These are phyloP conservation scores for Monosporascus sp. DNA, from an alignment of 2,329 filamentous ascomycete species.

Conservation along the genomic window DNA sequence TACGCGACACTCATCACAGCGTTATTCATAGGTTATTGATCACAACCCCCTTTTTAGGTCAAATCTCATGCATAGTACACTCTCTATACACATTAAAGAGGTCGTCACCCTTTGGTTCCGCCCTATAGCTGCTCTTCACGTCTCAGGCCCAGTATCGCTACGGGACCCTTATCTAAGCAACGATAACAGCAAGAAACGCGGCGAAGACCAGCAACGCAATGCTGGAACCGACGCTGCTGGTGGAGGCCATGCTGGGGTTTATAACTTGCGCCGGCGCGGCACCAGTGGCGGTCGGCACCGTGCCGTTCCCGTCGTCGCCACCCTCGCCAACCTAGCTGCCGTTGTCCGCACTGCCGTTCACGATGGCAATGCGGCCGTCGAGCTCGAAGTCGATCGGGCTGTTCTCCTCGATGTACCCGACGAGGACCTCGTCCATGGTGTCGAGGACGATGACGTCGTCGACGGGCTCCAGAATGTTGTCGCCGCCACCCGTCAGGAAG, in stretches of 20 bases:
- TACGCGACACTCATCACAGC: too few species aligned
- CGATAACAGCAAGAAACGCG: neutral
- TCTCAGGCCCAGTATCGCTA: too few species aligned
- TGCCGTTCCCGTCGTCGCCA: neutral
- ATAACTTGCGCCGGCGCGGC: neutral
- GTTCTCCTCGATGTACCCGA: slow-evolving; percentile 40
- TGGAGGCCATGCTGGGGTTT: neutral
- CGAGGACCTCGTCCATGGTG: slow-evolving; percentile 45
- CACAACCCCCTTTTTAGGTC: too few species aligned
- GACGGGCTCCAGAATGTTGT: slow-evolving; percentile 48
- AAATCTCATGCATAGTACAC: too few species aligned
- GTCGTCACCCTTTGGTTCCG: too few species aligned
- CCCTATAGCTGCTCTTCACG: too few species aligned
- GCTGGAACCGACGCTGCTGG: neutral
- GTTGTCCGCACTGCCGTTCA: slow-evolving; percentile 13
- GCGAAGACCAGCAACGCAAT: neutral
- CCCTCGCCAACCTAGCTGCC: too few species aligned
- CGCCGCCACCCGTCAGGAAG: slow-evolving; percentile 57
- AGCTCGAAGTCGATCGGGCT: slow-evolving; percentile 46
- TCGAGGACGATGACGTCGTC: slow-evolving; percentile 37
- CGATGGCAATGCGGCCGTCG: slow-evolving; percentile 39
- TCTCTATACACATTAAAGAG: too few species aligned
- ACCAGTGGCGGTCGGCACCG: neutral
- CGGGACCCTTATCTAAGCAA: neutral
- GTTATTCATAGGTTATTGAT: too few species aligned